Evolutionary conservation across 495 filamentous ascomycete genomes (phyloP).

Genomic region (Daldinia caldariorum): DNA sequence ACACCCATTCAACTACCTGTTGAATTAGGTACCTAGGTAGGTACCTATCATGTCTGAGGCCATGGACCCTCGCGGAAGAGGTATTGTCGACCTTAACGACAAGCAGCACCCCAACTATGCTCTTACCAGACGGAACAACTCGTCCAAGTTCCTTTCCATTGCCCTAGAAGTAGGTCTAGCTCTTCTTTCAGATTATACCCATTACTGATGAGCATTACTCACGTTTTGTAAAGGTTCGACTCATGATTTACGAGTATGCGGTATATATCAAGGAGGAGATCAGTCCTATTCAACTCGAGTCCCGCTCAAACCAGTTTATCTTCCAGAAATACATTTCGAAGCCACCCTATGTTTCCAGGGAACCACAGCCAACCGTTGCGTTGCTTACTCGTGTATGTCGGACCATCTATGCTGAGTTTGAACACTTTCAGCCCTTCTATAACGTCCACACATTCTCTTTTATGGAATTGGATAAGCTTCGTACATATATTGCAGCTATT

Average conservation of each 20-base stretch:
- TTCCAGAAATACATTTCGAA: neutral
- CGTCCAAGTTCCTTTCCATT: neutral
- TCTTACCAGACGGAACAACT: neutral
- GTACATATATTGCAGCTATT: constrained; percentile 3
- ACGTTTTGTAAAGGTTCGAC: constrained; percentile 22
- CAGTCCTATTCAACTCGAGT: neutral
- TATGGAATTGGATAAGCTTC: neutral
- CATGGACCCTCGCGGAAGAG: neutral
- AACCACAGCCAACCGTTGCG: neutral
- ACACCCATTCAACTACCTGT: neutral
- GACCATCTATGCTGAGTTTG: constrained; percentile 19
- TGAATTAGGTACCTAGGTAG: no score
- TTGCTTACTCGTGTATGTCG: constrained; percentile 22
- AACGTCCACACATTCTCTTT: constrained; percentile 13
- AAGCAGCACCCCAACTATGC: constrained; percentile 6
- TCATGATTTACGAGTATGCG: constrained; percentile 20
- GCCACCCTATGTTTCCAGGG: neutral
- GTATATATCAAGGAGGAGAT: neutral
- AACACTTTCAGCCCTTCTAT: constrained; percentile 15
- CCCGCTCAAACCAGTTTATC: constrained; percentile 22
- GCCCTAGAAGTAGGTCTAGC: constrained; percentile 4
- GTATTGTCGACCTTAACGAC: constrained; percentile 6
- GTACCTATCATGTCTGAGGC: neutral
- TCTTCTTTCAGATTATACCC: neutral
- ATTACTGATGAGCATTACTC: neutral